phyloP scores from a whole-genome alignment of 805 yeast genomes.

The Yarrowia osloensis region DNA sequence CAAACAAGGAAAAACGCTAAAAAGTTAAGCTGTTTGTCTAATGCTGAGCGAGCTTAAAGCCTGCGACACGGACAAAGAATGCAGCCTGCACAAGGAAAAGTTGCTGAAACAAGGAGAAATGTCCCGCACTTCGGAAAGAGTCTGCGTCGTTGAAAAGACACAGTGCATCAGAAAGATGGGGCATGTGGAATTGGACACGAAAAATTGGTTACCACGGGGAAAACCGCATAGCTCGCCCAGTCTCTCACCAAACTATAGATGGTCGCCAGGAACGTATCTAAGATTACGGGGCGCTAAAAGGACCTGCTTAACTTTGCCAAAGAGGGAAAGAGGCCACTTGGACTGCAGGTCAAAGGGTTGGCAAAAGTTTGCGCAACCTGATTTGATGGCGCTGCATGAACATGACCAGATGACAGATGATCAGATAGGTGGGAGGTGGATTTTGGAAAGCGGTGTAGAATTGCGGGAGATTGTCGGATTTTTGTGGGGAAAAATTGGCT shows the following conservation, averaged over 20 bases:
- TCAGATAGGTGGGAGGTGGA: not conserved
- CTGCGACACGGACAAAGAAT: not conserved
- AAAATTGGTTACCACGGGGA: no score
- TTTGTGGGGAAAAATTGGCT: no score
- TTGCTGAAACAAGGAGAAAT: not conserved
- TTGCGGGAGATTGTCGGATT: no score
- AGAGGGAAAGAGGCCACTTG: not conserved
- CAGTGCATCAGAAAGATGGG: no score
- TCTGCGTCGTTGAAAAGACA: no score
- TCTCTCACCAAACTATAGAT: not conserved
- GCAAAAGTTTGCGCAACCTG: conserved; percentile 23
- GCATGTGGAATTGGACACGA: no score
- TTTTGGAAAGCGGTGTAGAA: no score
- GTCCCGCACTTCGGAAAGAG: no score
- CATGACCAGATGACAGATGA: not conserved
- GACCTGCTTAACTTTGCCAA: conserved; percentile 22
- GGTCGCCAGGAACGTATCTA: not conserved
- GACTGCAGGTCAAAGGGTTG: conserved; percentile 4
- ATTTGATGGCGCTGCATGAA: conserved; percentile 2
- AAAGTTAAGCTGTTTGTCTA: not conserved
- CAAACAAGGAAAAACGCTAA: not conserved
- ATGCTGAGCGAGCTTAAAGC: not conserved
- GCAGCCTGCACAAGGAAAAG: not conserved
- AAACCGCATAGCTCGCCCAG: no score
- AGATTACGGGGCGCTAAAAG: conserved; percentile 2